Conservation (phyloP, 345 rosid genomes). For the Combretum micranthum region DNA sequence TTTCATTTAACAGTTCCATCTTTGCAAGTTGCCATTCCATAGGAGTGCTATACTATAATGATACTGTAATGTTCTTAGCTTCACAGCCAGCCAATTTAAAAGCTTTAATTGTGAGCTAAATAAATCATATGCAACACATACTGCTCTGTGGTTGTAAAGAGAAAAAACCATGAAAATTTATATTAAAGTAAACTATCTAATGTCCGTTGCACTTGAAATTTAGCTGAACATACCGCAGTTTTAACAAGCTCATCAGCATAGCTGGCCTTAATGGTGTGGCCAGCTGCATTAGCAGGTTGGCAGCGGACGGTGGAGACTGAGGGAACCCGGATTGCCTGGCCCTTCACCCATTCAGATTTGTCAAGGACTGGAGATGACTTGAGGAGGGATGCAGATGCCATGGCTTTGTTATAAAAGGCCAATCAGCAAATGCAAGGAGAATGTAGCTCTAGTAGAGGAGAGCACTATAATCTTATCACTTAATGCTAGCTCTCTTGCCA, state of each 20-base stretch:
- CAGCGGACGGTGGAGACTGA: constrained; percentile 39
- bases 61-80: too few species aligned
- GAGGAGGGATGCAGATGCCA: constrained; percentile 89
- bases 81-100: too few species aligned
- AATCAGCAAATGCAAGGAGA: neutral
- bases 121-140: too few species aligned
- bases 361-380: constrained; percentile 75
- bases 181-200: neutral
- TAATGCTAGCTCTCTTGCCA: constrained; percentile 11
- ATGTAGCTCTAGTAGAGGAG: too few species aligned
- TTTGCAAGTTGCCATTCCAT: too few species aligned
- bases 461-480: too few species aligned
- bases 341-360: constrained; percentile 82
- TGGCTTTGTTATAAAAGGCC: constrained; percentile 14
- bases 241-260: constrained; percentile 95
- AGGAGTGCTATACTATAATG: too few species aligned
- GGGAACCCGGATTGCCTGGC: constrained; percentile 57
- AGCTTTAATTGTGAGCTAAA: too few species aligned
- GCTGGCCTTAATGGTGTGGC: constrained; percentile 62
- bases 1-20: too few species aligned
- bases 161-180: too few species aligned
- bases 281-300: constrained; percentile 30
- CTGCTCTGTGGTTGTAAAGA: too few species aligned
- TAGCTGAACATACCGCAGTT: constrained; percentile 62
- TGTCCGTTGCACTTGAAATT: neutral